Percentiles rank a stretch among this genome's conserved stretches.
phyloP scores from a whole-genome alignment of 164 flowering plant species.

The Protea cynaroides region DNA sequence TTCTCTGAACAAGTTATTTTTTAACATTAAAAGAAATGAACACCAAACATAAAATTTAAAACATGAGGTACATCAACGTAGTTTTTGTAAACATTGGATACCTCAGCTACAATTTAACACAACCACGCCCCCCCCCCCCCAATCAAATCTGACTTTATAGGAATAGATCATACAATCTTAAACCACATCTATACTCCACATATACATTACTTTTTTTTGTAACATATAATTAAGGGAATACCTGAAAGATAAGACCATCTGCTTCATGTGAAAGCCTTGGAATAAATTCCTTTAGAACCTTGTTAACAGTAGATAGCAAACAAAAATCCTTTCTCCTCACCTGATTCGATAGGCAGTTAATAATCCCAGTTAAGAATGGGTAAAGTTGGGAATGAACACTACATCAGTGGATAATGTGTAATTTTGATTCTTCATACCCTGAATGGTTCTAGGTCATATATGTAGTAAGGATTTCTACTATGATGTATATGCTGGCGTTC shows the following conservation, averaged over 20 bases:
- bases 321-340: conserved; percentile 96
- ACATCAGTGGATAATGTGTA: neutral
- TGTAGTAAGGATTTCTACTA: conserved; percentile 60
- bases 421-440: conserved; percentile 47
- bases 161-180: too few relatives aligned
- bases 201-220: too few relatives aligned
- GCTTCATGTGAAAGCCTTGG: conserved; percentile 96
- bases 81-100: too few relatives aligned
- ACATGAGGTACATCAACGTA: too few relatives aligned
- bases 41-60: too few relatives aligned
- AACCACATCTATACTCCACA: too few relatives aligned
- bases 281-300: conserved; percentile 76
- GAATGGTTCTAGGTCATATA: conserved; percentile 97
- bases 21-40: too few relatives aligned
- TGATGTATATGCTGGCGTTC: conserved; percentile 54
- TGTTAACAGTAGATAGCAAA: conserved; percentile 81
- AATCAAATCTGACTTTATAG: too few relatives aligned
- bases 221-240: conserved; percentile 15
- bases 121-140: too few relatives aligned
- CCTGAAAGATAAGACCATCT: conserved; percentile 99
- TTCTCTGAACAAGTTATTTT: too few relatives aligned
- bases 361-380: neutral
- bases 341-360: conserved; percentile 29
- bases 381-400: neutral
- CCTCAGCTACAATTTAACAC: too few relatives aligned